Percentiles rank a stretch among this genome's conserved stretches.
These are phyloP conservation scores for Pterulicium gracile DNA, from an alignment of 1,284 basidiomycete species.

Conservation along the genomic window DNA sequence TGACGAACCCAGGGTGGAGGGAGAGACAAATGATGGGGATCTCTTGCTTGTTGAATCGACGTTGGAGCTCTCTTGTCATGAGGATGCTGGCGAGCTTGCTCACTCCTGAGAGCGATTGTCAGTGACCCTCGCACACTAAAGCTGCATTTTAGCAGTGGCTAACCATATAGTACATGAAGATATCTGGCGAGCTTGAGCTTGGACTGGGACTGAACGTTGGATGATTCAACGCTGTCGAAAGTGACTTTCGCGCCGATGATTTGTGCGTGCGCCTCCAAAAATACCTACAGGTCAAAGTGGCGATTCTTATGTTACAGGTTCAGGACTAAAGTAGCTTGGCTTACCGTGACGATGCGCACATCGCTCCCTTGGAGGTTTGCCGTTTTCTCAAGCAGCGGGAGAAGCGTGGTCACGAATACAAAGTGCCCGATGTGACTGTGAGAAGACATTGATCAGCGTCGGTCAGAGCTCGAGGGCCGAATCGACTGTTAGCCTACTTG, in stretches of 20 bases:
- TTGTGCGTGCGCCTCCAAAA: no score
- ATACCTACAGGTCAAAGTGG: no score
- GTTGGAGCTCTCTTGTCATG: neutral
- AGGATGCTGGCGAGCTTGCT: neutral
- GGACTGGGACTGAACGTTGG: neutral
- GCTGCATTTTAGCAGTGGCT: no score
- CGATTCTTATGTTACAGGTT: no score
- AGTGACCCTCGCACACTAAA: no score
- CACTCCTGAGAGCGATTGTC: neutral
- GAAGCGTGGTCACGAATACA: slow-evolving; percentile 16
- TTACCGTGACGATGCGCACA: slow-evolving; percentile 20
- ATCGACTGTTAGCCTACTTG: slow-evolving; percentile 14
- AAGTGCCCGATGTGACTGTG: slow-evolving; percentile 17
- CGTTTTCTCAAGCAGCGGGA: slow-evolving; percentile 16
- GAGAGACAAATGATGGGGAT: neutral
- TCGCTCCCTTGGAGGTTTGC: slow-evolving; percentile 14
- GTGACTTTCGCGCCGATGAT: no score
- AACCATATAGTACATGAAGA: neutral
- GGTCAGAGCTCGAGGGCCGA: neutral
- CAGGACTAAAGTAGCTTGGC: no score
- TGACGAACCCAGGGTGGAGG: neutral
- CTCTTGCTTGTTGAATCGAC: neutral
- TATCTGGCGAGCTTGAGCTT: neutral
- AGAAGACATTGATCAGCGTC: neutral
- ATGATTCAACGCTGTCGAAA: neutral